These are phyloP conservation scores for Pestalotiopsis sp. DNA, from an alignment of 2,329 filamentous ascomycete genomes.

Conservation along the genomic window DNA sequence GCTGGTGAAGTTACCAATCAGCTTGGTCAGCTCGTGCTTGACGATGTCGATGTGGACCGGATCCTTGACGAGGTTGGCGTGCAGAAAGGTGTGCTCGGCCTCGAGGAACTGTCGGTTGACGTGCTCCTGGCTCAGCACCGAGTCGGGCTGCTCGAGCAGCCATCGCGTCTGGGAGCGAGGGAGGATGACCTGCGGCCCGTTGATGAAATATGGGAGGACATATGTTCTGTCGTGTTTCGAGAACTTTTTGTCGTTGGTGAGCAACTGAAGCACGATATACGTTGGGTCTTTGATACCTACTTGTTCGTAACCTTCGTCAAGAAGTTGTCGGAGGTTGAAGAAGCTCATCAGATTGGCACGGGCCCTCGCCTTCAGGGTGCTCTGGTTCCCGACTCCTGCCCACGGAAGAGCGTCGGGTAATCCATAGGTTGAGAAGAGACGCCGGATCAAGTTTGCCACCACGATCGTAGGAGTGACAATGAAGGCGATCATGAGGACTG, in stretches of 20 bases:
- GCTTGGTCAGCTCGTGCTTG: constrained; percentile 33
- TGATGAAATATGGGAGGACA: constrained; percentile 34
- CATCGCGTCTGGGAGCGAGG: constrained; percentile 31
- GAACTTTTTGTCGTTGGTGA: constrained; percentile 23
- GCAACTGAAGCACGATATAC: background rate
- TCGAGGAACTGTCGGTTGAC: constrained; percentile 37
- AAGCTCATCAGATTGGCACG: constrained; percentile 30
- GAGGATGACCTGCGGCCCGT: constrained; percentile 35
- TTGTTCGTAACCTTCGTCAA: constrained; percentile 32
- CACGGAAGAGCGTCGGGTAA: constrained; percentile 29
- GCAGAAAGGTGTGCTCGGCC: constrained; percentile 34
- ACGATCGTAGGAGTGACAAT: constrained; percentile 16
- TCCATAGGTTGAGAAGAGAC: constrained; percentile 26
- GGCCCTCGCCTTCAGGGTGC: constrained; percentile 19
- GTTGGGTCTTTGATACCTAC: constrained; percentile 17
- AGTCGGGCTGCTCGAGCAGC: constrained; percentile 34
- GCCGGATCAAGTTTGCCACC: constrained; percentile 22
- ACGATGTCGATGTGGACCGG: constrained; percentile 35
- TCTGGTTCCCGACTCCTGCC: constrained; percentile 22
- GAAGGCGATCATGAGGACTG: background rate
- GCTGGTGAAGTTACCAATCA: constrained; percentile 28
- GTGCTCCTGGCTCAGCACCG: constrained; percentile 33
- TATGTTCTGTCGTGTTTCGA: constrained; percentile 30
- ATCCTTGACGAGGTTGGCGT: constrained; percentile 30
- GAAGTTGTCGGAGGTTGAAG: constrained; percentile 24